Evolutionary conservation across 345 rosid genomes (phyloP).

Genomic region (Eutrema japonicum): DNA sequence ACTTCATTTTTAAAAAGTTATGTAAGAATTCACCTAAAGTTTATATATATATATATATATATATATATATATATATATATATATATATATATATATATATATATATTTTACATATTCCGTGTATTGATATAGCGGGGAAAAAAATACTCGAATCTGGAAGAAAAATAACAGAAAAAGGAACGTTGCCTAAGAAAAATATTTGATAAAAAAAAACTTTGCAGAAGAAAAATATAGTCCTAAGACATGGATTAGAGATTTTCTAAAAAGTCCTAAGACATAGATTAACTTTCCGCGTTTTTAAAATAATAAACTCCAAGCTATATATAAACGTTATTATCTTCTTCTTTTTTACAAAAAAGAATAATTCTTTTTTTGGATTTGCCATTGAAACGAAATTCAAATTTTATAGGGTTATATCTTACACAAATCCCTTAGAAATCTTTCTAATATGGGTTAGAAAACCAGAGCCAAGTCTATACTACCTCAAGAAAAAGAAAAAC

Average conservation of each 20-base stretch:
- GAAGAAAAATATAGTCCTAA: slow-evolving; percentile 8
- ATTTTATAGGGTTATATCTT: neutral
- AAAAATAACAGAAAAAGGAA: slow-evolving; percentile 6
- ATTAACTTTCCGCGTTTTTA: slow-evolving; percentile 27
- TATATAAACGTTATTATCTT: neutral
- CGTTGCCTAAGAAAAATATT: neutral
- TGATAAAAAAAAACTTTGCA: neutral
- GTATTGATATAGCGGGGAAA: slow-evolving; percentile 14
- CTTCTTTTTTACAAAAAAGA: too few species aligned
- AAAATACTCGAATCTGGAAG: slow-evolving; percentile 1
- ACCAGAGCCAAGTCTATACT: neutral
- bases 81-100: too few species aligned
- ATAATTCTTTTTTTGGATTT: too few species aligned
- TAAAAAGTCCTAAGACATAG: slow-evolving; percentile 6
- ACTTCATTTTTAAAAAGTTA: neutral
- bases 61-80: too few species aligned
- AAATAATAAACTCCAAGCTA: slow-evolving; percentile 7
- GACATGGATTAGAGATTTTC: neutral
- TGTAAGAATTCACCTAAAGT: neutral
- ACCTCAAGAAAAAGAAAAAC: slow-evolving; percentile 1
- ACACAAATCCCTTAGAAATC: neutral
- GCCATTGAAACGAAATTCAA: neutral
- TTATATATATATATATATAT: too few species aligned
- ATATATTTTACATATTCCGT: neutral
- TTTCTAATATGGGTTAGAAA: neutral